Percentiles rank a stretch among this genome's conserved stretches.
phyloP scores from a whole-genome alignment of 1,139 yeast genomes.

The Spencermartinsiella ligniputridi region DNA sequence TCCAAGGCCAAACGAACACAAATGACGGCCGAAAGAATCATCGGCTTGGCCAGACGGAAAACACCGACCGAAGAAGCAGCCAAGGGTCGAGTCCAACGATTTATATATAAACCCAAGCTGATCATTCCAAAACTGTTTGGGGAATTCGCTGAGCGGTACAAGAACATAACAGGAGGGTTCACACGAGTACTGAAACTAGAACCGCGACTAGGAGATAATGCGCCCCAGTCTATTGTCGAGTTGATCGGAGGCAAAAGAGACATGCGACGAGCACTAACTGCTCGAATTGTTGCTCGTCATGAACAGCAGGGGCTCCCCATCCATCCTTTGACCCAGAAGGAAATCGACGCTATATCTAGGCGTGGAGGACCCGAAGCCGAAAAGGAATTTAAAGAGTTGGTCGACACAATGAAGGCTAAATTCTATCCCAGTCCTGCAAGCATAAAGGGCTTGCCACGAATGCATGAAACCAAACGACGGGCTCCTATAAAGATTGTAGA shows the following conservation, averaged over 20 bases:
- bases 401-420: slow-evolving; percentile 56
- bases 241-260: slow-evolving; percentile 78
- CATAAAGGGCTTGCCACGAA: slow-evolving; percentile 14
- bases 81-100: slow-evolving; percentile 23
- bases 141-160: slow-evolving; percentile 62
- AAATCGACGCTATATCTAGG: slow-evolving; percentile 47
- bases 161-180: slow-evolving; percentile 68
- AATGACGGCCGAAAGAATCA: slow-evolving; percentile 50
- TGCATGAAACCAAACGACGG: slow-evolving; percentile 8
- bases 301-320: slow-evolving; percentile 61
- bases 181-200: slow-evolving; percentile 82
- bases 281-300: slow-evolving; percentile 75
- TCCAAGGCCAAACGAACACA: slow-evolving; percentile 69
- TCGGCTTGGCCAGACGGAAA: slow-evolving; percentile 44
- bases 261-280: slow-evolving; percentile 70
- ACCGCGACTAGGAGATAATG: slow-evolving; percentile 84
- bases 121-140: slow-evolving; percentile 58
- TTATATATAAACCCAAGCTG: slow-evolving; percentile 37
- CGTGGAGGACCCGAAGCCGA: slow-evolving; percentile 47
- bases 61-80: slow-evolving; percentile 25
- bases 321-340: slow-evolving; percentile 56
- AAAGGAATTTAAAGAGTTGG: slow-evolving; percentile 53
- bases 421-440: slow-evolving; percentile 41
- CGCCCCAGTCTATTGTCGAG: slow-evolving; percentile 86
- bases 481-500: slow-evolving; percentile 21